Evolutionary conservation across 176 grass and related monocot species (phyloP).

Genomic region (Carex littledalei): DNA sequence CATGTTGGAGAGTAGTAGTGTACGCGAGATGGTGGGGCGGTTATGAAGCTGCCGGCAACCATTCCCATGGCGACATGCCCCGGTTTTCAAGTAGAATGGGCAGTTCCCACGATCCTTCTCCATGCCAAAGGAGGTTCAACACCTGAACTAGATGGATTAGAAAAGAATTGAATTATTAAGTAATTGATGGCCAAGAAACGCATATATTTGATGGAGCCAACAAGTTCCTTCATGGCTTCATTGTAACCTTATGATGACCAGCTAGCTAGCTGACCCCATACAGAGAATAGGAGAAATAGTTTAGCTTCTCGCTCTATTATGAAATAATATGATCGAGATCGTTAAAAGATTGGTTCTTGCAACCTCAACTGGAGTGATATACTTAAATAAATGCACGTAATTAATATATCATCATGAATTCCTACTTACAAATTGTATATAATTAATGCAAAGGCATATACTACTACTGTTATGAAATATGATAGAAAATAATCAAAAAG

Average conservation of each 20-base stretch:
- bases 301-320: too few relatives aligned
- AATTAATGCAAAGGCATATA: background rate
- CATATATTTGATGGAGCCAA: background rate
- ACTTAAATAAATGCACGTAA: background rate
- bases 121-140: conserved; percentile 13
- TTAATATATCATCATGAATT: background rate
- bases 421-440: too few relatives aligned
- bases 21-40: conserved; percentile 34
- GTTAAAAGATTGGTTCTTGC: too few relatives aligned
- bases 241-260: background rate
- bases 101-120: conserved; percentile 43
- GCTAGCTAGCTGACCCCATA: too few relatives aligned
- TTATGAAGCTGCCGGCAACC: conserved; percentile 37
- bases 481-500: background rate
- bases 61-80: conserved; percentile 37
- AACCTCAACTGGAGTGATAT: background rate
- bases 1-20: conserved; percentile 34
- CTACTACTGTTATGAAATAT: background rate
- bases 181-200: background rate
- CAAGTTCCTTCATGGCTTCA: background rate
- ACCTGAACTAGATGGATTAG: background rate
- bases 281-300: background rate
- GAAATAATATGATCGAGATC: too few relatives aligned
- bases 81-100: conserved; percentile 43
- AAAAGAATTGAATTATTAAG: too few relatives aligned